Conservation (phyloP, 164 flowering plant genomes). For the Litsea cubeba region DNA sequence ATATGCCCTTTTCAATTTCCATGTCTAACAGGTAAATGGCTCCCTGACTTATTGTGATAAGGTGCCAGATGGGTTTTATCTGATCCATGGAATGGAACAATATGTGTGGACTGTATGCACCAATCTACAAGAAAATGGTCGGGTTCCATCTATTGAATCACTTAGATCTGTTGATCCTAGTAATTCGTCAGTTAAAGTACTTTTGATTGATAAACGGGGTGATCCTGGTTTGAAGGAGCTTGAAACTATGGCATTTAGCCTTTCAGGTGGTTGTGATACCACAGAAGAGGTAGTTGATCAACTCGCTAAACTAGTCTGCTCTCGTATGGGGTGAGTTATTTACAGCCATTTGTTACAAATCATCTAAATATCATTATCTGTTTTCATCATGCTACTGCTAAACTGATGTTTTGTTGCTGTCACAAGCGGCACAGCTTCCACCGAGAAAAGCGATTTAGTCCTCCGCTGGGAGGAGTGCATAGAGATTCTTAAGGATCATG, state of each 20-base stretch:
- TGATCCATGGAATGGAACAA: slow-evolving; percentile 79
- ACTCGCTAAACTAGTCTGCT: slow-evolving; percentile 80
- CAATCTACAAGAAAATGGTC: slow-evolving; percentile 77
- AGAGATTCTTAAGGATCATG: slow-evolving; percentile 63
- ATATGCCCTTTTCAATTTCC: slow-evolving; percentile 3
- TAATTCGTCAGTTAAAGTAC: slow-evolving; percentile 66
- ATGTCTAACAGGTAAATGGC: slow-evolving; percentile 73
- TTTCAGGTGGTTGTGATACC: slow-evolving; percentile 58
- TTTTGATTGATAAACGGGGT: slow-evolving; percentile 64
- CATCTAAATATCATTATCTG: background rate
- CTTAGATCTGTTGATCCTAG: slow-evolving; percentile 53
- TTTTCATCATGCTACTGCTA: slow-evolving; percentile 11
- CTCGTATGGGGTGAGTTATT: slow-evolving; percentile 75
- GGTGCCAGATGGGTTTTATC: slow-evolving; percentile 88
- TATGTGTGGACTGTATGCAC: slow-evolving; percentile 86
- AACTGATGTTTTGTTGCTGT: slow-evolving; percentile 25
- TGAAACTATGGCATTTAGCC: slow-evolving; percentile 45
- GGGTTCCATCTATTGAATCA: slow-evolving; percentile 79
- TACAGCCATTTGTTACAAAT: background rate
- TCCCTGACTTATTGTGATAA: slow-evolving; percentile 82
- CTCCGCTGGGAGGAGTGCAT: slow-evolving; percentile 64
- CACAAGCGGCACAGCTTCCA: slow-evolving; percentile 66
- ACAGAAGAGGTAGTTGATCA: slow-evolving; percentile 78
- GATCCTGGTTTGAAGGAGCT: slow-evolving; percentile 74
- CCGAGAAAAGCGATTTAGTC: slow-evolving; percentile 54